Evolutionary conservation across 1,139 yeast species (phyloP), one percentile per base, ranked within the genome.

Genomic region (Kluyveromyces sp.): DNA sequence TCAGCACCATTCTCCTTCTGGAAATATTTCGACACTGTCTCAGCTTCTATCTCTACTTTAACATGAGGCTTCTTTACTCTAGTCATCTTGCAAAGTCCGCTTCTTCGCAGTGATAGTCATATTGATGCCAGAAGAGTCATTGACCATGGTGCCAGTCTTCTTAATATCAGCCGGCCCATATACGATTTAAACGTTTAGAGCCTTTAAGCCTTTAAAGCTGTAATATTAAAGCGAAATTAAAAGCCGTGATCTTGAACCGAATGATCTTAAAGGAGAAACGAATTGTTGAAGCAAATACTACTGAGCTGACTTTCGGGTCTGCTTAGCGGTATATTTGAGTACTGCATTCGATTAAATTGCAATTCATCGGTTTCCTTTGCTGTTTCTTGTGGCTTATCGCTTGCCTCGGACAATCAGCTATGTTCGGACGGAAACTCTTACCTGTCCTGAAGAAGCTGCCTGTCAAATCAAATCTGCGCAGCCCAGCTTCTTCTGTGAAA

Each of bases 1-100:
- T 22, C 13, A 11, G 33, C 41, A 12, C 33, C 33, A 1, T 40
- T 37, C 18, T 45, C 49, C 35, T 50, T 48, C 40, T 51, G 50
- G 39, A 54, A 54, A 40, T 53, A 54, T 43, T 53, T 54, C 17
- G 52, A 43, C 6, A 37, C 46, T 22, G 42, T 40, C 9, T 47
- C 49, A 3, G 28, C 30, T 25, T 48, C 51, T n/a, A 49, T 33
- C 19, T 46, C 51, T 9, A 51, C 49, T 19, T 48, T 46, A 15
- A 48, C 28, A 18, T 46, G 43, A 15, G 40, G 40, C 26, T 52
- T 46, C 29, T 48, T 49, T 31, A 40, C n/a, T 20, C 39, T 26
- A 33, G 40, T 22, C n/a, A 39, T 33, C 4, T 17, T 18, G 12
- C 12, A 9, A 3, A 17, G 12, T n/a, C 33, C 33, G 7, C 16